Base-by-base conservation (phyloP, 2,329 filamentous ascomycete species). In the Trichothecium sympodiale region DNA sequence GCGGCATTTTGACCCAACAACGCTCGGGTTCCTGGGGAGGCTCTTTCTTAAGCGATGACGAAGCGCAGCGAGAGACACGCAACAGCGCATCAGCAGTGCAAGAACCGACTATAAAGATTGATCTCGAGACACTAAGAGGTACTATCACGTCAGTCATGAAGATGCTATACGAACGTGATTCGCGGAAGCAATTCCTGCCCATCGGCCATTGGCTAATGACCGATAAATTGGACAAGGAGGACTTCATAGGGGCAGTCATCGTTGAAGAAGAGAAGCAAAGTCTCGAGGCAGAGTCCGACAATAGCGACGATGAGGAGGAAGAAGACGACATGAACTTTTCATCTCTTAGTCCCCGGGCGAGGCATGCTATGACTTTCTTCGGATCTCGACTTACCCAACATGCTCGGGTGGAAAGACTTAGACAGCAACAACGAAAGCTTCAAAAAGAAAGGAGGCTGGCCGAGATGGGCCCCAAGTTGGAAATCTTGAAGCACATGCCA, bases 191-290 rank as follows among this genome's bases (percentile, higher is more conserved):
- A 20, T 96, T 96, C 52, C 61, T 96, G 16, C 82, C 86, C 2
- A 61, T 69, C n/a, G 74, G 77, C 33, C 88, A 94, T 54, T 98
- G 91, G 91, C 67, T 96, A 26, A 96, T 96, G 88, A 91, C 83
- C 2, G 67, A 66, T 1, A 80, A 77, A 41, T 84, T 96, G 38
- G 83, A 95, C 49, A 91, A 94, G 80, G 78, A 82, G 42, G 77
- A 81, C 0, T 96, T 96, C 50, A 82, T 94, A 31, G 70, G 76
- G 8, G 81, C 84, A 2, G 88, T 96, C 2, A 87, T 95, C 3
- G 69, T 77, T 31, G 91, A 98, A 57, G 87, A 95, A 52, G 80
- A 93, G 52, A 70, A 83, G 26, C 82, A 85, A 49, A 71, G 77
- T 38, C 71, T 87, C 10, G 49, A 55, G 30, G 52, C 59, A 14